phyloP scores from a whole-genome alignment of 164 flowering plant species.

The Macadamia tetraphylla region DNA sequence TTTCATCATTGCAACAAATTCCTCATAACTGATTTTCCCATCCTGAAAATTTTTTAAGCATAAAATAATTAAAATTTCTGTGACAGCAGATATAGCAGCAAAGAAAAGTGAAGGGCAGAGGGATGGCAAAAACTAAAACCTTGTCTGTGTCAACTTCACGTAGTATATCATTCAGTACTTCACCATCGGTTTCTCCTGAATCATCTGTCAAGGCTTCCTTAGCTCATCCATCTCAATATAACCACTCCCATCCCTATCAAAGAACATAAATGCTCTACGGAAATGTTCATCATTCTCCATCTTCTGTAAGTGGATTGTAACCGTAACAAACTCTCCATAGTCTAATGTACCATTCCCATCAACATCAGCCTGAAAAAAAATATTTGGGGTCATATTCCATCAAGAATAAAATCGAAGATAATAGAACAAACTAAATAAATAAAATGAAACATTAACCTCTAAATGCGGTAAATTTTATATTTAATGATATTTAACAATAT shows the following conservation, averaged over 20 bases:
- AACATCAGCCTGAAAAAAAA: conserved; percentile 79
- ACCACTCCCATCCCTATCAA: conserved; percentile 90
- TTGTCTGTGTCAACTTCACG: conserved; percentile 94
- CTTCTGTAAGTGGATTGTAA: conserved; percentile 89
- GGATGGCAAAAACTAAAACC: conserved; percentile 30
- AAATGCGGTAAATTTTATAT: background rate
- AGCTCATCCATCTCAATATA: conserved; percentile 79
- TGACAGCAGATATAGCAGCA: background rate
- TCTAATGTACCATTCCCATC: conserved; percentile 94
- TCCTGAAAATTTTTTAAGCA: conserved; percentile 40
- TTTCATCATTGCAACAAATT: conserved; percentile 97
- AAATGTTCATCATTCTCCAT: conserved; percentile 96
- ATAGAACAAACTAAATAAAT: background rate
- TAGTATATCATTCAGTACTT: conserved; percentile 75
- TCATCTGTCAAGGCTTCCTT: conserved; percentile 71
- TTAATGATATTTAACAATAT: background rate
- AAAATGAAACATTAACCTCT: background rate
- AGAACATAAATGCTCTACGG: conserved; percentile 80
- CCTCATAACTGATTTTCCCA: conserved; percentile 84
- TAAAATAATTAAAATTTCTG: too few relatives aligned
- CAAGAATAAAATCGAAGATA: background rate
- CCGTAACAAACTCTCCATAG: conserved; percentile 96
- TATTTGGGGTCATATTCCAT: background rate
- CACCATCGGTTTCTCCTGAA: conserved; percentile 58
- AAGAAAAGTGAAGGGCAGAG: background rate